Evolutionary conservation across 768 basidiomycete genomes (phyloP).

Genomic region (Mycena indigotica): DNA sequence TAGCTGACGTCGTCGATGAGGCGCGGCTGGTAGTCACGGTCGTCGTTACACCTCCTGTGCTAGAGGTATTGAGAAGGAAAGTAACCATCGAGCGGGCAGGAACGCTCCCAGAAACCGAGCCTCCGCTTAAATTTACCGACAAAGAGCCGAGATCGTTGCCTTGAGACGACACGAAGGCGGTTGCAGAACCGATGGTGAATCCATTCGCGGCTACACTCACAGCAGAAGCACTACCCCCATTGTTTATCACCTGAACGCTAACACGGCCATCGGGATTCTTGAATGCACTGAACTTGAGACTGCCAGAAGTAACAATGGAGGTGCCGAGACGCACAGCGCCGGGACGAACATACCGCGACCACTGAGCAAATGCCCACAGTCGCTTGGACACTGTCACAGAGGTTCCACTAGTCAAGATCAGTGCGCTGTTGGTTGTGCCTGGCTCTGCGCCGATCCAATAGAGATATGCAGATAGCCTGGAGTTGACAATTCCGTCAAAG

Average conservation of each 20-base stretch:
- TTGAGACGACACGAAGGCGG: slow-evolving; percentile 9
- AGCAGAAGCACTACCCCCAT: background rate
- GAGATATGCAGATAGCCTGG: slow-evolving; percentile 10
- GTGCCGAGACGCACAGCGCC: slow-evolving; percentile 18
- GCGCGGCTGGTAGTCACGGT: background rate
- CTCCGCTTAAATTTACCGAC: slow-evolving; percentile 1
- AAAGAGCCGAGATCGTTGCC: slow-evolving; percentile 2
- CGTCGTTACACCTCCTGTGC: background rate
- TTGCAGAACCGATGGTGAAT: background rate
- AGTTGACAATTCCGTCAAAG: slow-evolving; percentile 13
- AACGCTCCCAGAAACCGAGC: slow-evolving; percentile 1
- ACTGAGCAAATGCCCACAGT: slow-evolving; percentile 20
- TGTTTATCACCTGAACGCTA: slow-evolving; percentile 14
- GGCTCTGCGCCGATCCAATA: slow-evolving; percentile 17
- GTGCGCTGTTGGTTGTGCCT: slow-evolving; percentile 9
- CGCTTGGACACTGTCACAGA: slow-evolving; percentile 9
- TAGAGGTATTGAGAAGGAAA: slow-evolving; percentile 6
- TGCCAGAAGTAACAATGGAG: background rate
- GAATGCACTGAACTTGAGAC: slow-evolving; percentile 13
- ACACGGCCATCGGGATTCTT: slow-evolving; percentile 14
- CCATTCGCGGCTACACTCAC: slow-evolving; percentile 3
- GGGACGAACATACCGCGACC: slow-evolving; percentile 15
- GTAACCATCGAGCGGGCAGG: slow-evolving; percentile 16
- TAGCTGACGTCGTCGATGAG: background rate
- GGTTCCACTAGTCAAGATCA: slow-evolving; percentile 10